Evolutionary conservation across 2,329 filamentous ascomycete species (phyloP).

Genomic region (Ascochyta rabiei): DNA sequence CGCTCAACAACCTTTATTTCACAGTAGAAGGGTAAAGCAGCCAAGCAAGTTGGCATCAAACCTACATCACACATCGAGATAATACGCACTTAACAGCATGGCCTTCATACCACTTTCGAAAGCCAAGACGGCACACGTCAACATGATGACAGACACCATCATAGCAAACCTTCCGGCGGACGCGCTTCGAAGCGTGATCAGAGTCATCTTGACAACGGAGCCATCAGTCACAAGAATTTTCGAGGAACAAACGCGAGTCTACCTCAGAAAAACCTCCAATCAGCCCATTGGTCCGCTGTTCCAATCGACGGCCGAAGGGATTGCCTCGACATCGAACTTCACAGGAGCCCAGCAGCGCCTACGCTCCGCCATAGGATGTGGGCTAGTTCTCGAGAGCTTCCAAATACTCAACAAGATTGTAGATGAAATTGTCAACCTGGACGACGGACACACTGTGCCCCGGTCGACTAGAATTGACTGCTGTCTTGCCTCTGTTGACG

Average conservation of each 20-base stretch:
- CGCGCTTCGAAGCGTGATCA: constrained; percentile 49
- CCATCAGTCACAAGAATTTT: constrained; percentile 41
- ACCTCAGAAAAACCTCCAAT: background rate
- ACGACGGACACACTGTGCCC: background rate
- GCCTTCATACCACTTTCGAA: background rate
- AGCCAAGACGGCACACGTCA: constrained; percentile 51
- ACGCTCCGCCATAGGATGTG: constrained; percentile 17
- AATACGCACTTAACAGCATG: background rate
- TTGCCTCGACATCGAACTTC: constrained; percentile 19
- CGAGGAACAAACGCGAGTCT: constrained; percentile 38
- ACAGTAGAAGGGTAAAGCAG: background rate
- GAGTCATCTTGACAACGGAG: constrained; percentile 39
- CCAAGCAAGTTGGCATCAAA: background rate
- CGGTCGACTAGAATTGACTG: background rate
- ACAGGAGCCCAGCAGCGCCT: constrained; percentile 1
- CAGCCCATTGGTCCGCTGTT: background rate
- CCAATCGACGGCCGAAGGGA: background rate
- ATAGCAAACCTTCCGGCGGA: constrained; percentile 52
- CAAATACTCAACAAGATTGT: background rate
- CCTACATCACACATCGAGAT: background rate
- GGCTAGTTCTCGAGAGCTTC: background rate
- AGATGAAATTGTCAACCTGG: background rate
- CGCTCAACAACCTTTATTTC: background rate
- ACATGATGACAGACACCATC: constrained; percentile 56
- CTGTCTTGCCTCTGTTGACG: constrained; percentile 42